Evolutionary conservation across 208 protist species (phyloP).

Genomic region (Zelonia costaricensis): DNA sequence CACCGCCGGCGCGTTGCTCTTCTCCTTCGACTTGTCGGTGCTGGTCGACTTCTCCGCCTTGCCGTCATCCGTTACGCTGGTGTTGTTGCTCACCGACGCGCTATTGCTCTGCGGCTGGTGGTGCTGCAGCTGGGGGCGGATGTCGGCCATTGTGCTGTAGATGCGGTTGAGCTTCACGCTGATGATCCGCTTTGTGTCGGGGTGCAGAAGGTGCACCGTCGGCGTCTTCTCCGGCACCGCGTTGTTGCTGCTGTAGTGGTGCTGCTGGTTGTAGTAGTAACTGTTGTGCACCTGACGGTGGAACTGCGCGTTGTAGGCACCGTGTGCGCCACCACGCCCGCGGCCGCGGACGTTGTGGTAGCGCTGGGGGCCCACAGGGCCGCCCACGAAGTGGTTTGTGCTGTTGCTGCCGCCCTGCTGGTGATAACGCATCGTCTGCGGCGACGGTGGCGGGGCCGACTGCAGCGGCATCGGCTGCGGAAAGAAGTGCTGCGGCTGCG

Average conservation of each 20-base stretch:
- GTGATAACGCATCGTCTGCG: constrained; percentile 16
- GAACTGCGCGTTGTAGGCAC: constrained; percentile 18
- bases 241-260: constrained; percentile 66
- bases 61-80: constrained; percentile 13
- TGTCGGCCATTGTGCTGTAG: constrained; percentile 55
- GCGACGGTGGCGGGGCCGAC: constrained; percentile 11
- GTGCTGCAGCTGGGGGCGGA: constrained; percentile 36
- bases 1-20: constrained; percentile 7
- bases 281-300: constrained; percentile 46
- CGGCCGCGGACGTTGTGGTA: constrained; percentile 14
- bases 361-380: background rate
- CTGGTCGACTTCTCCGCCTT: constrained; percentile 5
- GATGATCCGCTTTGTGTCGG: constrained; percentile 42
- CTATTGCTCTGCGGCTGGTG: constrained; percentile 7
- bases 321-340: constrained; percentile 22
- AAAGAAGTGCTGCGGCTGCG: constrained; percentile 16
- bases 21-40: constrained; percentile 21
- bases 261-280: constrained; percentile 49
- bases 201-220: constrained; percentile 49
- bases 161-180: constrained; percentile 71
- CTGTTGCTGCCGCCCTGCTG: constrained; percentile 32
- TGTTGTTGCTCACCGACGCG: constrained; percentile 16
- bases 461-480: constrained; percentile 4
- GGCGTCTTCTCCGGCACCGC: constrained; percentile 71
- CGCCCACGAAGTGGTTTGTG: constrained; percentile 20